Evolutionary conservation across 805 yeast species (phyloP), one percentile per base, ranked within the genome.

Genomic region (Maudiozyma barnettii): DNA sequence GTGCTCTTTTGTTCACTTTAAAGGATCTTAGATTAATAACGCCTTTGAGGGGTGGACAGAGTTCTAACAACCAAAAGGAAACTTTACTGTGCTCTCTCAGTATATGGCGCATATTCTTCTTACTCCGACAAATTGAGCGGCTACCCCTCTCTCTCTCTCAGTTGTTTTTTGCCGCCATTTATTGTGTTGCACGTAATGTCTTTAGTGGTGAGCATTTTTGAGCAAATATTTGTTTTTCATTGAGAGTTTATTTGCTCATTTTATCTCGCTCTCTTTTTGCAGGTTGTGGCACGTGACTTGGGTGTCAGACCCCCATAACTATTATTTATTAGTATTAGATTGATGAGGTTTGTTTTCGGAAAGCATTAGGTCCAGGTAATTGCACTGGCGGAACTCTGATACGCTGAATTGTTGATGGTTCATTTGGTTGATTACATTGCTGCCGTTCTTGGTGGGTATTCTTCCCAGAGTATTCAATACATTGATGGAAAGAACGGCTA

Each of bases 151-250:
- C 12, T 9, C 10, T 26, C 30, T 26, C 10, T 26, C 10, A 9
- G 8, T 26, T 6, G 4, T 26, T 26, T 12, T 4, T 26, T 3
- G 30, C 30, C 30, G 30, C 30, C 30, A 26, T 26, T 26, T 26
- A 26, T 26, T 26, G 30, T 26, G 8, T 26, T 9, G 8, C 30
- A 9, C 3, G 30, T n/a, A n/a, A n/a, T n/a, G n/a, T n/a, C n/a
- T n/a, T n/a, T n/a, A n/a, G n/a, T n/a, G n/a, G 8, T 31, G n/a
- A n/a, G 44, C 23, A 18, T 13, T 22, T 16, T 20, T 26, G 45
- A 41, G 44, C 45, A 45, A 45, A 36, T 45, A 42, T 36, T 14
- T 21, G 9, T 40, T 45, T 23, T 41, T 44, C 46, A 44, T 23
- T 21, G 7, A 1, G 2, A 33, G n/a, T 33, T 14, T 20, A 39